phyloP scores from a whole-genome alignment of 768 basidiomycete genomes.

The Strobilomyces echinocephalus region DNA sequence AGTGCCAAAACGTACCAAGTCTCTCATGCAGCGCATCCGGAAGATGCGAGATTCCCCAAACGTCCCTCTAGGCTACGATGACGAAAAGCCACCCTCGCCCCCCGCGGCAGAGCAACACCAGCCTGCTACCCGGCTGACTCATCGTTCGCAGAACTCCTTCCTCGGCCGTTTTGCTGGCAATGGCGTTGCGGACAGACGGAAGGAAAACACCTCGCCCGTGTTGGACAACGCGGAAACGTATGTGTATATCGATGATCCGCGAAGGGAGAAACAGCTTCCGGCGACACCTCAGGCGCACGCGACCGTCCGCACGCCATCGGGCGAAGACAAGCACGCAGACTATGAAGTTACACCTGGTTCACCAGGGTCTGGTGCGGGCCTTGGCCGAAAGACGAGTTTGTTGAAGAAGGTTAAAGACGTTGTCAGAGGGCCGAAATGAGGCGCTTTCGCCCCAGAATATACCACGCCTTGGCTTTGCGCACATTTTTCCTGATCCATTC shows the following conservation, averaged over 20 bases:
- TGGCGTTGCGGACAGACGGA: constrained; percentile 27
- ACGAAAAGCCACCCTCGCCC: constrained; percentile 42
- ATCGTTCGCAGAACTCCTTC: constrained; percentile 70
- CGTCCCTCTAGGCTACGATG: constrained; percentile 58
- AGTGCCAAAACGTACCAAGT: constrained; percentile 68
- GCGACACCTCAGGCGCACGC: constrained; percentile 35
- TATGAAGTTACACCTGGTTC: constrained; percentile 40
- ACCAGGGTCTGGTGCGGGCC: constrained; percentile 37
- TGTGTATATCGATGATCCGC: constrained; percentile 55
- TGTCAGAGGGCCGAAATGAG: constrained; percentile 52
- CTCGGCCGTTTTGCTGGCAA: constrained; percentile 61
- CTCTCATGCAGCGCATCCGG: constrained; percentile 82
- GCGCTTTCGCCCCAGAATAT: constrained; percentile 4
- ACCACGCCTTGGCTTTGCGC: constrained; percentile 3
- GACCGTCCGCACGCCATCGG: constrained; percentile 21
- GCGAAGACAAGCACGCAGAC: constrained; percentile 40
- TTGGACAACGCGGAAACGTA: constrained; percentile 47
- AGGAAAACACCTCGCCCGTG: constrained; percentile 30
- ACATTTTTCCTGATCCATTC: not conserved
- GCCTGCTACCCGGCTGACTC: constrained; percentile 48
- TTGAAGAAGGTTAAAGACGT: constrained; percentile 76
- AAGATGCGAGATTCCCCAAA: constrained; percentile 86
- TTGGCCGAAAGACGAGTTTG: constrained; percentile 72
- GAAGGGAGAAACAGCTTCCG: constrained; percentile 53
- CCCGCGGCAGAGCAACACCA: constrained; percentile 33